phyloP scores from a whole-genome alignment of 495 filamentous ascomycete species.

The Trichoderma gamsii region DNA sequence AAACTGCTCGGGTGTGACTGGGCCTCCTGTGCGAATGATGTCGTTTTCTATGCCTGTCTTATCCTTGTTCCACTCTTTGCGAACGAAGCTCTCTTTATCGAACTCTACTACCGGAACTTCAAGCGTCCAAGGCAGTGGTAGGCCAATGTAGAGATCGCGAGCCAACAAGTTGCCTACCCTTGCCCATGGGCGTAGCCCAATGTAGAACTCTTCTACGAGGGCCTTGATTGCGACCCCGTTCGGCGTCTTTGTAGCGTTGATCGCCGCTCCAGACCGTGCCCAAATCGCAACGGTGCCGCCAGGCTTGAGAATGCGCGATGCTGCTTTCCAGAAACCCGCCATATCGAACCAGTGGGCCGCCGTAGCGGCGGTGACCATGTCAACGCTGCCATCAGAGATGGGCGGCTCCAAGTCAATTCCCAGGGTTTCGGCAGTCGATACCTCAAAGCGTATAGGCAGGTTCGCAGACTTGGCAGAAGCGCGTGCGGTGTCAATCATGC shows the following conservation, averaged over 20 bases:
- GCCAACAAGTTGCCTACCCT: constrained; percentile 33
- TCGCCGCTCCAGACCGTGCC: constrained; percentile 34
- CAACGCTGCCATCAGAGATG: constrained; percentile 36
- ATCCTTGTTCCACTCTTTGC: constrained; percentile 34
- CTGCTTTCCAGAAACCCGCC: constrained; percentile 52
- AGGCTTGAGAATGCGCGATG: constrained; percentile 50
- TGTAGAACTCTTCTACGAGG: constrained; percentile 31
- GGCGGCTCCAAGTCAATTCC: constrained; percentile 17
- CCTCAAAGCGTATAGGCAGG: constrained; percentile 35
- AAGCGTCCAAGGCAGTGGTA: constrained; percentile 48
- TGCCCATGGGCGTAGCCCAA: background rate
- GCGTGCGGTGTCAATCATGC: constrained; percentile 46
- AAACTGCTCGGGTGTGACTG: constrained; percentile 18
- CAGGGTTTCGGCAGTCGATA: constrained; percentile 43
- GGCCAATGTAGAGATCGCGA: constrained; percentile 33
- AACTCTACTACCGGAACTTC: constrained; percentile 33
- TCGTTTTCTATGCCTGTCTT: constrained; percentile 22
- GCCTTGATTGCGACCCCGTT: constrained; percentile 27
- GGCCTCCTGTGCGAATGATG: constrained; percentile 17
- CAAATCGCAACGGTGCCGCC: constrained; percentile 54
- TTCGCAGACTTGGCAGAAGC: constrained; percentile 25
- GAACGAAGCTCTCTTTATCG: constrained; percentile 32
- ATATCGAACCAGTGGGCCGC: constrained; percentile 59
- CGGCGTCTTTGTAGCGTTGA: constrained; percentile 26
- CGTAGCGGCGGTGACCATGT: constrained; percentile 46